These are phyloP conservation scores for Elsinoe perseae DNA, from an alignment of 2,329 filamentous ascomycete genomes.

Conservation along the genomic window DNA sequence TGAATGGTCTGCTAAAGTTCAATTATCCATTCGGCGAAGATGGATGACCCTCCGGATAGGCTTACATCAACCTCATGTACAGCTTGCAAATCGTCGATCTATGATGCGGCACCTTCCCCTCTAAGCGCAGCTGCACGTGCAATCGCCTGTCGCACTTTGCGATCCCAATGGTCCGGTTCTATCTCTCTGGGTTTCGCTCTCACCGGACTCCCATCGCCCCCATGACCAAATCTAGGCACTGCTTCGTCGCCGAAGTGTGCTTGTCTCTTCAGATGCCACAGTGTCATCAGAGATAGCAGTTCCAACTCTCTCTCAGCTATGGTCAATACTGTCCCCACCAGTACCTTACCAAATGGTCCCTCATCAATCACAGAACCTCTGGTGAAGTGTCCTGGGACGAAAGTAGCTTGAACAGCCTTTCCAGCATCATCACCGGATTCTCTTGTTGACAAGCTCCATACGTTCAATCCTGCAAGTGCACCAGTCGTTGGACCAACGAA, in stretches of 20 bases:
- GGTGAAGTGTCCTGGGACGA: not conserved
- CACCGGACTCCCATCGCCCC: not conserved
- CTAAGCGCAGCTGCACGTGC: not conserved
- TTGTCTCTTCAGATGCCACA: not conserved
- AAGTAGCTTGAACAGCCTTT: not conserved
- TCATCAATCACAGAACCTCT: not conserved
- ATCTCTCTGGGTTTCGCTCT: not conserved
- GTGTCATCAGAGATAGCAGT: not conserved
- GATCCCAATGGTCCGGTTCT: not conserved
- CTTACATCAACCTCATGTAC: too few species aligned
- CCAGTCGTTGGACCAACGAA: not conserved
- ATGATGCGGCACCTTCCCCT: not conserved
- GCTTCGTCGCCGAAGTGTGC: not conserved
- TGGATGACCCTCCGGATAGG: slow-evolving; percentile 1
- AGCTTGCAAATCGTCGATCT: too few species aligned
- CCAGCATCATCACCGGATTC: too few species aligned
- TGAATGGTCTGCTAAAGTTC: slow-evolving; percentile 92
- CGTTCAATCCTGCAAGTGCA: not conserved
- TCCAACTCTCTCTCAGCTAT: not conserved
- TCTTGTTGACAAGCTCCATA: too few species aligned
- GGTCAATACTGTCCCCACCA: not conserved
- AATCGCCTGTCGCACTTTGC: not conserved
- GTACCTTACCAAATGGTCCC: not conserved
- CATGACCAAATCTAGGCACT: not conserved
- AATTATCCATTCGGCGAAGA: slow-evolving; percentile 89